Conservation (phyloP, 2,329 filamentous ascomycete genomes). For the Fonsecaea nubica region DNA sequence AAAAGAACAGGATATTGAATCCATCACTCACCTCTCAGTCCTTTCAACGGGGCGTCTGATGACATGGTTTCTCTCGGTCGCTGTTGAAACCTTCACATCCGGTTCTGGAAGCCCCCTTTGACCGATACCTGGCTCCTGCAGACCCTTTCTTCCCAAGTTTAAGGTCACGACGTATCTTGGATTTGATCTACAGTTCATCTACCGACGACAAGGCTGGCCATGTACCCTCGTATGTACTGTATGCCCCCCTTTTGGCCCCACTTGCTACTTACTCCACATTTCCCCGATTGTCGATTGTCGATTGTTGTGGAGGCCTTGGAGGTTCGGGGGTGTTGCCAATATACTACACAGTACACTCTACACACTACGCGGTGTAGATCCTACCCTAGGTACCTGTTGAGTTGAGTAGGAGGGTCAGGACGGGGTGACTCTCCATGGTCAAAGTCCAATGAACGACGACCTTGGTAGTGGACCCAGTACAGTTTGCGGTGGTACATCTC, state of each 20-base stretch:
- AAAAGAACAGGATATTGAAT: constrained; percentile 41
- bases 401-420: no score
- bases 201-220: constrained; percentile 5
- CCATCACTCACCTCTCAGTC: constrained; percentile 46
- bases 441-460: not conserved
- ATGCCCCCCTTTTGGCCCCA: not conserved
- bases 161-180: no score
- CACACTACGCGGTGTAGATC: no score
- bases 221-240: no score
- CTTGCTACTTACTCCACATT: constrained; percentile 21
- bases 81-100: no score
- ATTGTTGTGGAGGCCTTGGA: constrained; percentile 11
- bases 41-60: constrained; percentile 51
- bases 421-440: not conserved
- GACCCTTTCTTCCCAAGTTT: no score
- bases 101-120: not conserved
- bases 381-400: no score
- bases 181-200: no score
- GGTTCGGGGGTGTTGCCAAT: not conserved
- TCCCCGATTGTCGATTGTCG: constrained; percentile 14
- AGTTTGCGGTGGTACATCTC: not conserved
- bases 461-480: not conserved
- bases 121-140: not conserved
- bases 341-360: not conserved
- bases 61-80: not conserved